Conservation (phyloP, 805 yeast species). For the Gaillardinia entomophila region DNA sequence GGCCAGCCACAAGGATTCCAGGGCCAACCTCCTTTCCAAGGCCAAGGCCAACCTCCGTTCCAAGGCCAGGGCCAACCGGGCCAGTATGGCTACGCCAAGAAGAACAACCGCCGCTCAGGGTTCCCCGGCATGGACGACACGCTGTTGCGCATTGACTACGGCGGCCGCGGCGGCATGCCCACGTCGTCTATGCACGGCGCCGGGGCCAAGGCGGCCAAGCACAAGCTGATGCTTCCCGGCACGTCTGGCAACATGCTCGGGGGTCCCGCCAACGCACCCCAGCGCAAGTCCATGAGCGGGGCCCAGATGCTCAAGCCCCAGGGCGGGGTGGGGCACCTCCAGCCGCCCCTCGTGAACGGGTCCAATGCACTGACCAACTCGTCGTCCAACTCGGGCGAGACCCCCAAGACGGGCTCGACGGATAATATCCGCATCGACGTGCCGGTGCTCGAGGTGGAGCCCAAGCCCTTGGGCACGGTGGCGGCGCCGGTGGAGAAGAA, state of each 20-base stretch:
- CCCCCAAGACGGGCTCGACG: constrained; percentile 17
- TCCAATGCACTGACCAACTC: constrained; percentile 16
- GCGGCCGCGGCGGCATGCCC: constrained; percentile 46
- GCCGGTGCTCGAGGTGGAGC: constrained; percentile 7
- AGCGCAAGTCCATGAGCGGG: constrained; percentile 7
- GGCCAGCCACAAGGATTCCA: constrained; percentile 4
- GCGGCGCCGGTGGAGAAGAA: constrained; percentile 11
- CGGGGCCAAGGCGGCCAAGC: constrained; percentile 3
- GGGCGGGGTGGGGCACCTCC: constrained; percentile 8
- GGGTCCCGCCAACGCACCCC: background rate
- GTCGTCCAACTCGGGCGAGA: constrained; percentile 16
- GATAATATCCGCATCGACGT: constrained; percentile 13
- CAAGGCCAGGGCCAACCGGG: constrained; percentile 11
- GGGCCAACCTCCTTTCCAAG: constrained; percentile 2
- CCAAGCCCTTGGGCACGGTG: constrained; percentile 27
- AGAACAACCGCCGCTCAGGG: constrained; percentile 30
- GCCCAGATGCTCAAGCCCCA: constrained; percentile 8
- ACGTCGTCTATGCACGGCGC: constrained; percentile 17
- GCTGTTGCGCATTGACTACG: constrained; percentile 23
- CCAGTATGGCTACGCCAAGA: constrained; percentile 18
- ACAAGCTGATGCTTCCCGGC: constrained; percentile 5
- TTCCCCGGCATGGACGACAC: constrained; percentile 24
- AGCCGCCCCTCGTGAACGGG: constrained; percentile 9
- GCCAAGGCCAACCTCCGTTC: constrained; percentile 9
- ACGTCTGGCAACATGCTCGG: background rate